These are phyloP conservation scores for slime mould (Dictyostelium discoideum) DNA, from an alignment of 78 protist species.

Conservation along the genomic window dicty_2.7 NC_007089.4:1447001-1447500, in stretches of 20 bases:
- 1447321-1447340: not conserved
- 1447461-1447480: not conserved
- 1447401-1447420: too few species aligned
- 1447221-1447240: not conserved
- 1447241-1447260: not conserved
- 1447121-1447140: too few species aligned
- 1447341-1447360: not conserved
- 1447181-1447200: too few species aligned
- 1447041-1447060: too few species aligned
- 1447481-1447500: not conserved
- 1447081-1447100: not conserved
- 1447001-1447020: not conserved
- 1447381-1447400: not conserved
- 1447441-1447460: not conserved
- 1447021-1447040: not conserved
- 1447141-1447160: too few species aligned
- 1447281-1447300: not conserved
- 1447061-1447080: not conserved
- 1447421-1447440: not conserved
- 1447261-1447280: not conserved
- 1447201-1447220: not conserved
- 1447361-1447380: not conserved
- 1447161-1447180: too few species aligned
- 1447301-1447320: not conserved
- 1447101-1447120: not conserved